A percentile compares a stretch with the other conserved stretches of the same genome.
Conservation (phyloP, 148 eudicot genomes). For the Chenopodium berlandieri region DNA sequence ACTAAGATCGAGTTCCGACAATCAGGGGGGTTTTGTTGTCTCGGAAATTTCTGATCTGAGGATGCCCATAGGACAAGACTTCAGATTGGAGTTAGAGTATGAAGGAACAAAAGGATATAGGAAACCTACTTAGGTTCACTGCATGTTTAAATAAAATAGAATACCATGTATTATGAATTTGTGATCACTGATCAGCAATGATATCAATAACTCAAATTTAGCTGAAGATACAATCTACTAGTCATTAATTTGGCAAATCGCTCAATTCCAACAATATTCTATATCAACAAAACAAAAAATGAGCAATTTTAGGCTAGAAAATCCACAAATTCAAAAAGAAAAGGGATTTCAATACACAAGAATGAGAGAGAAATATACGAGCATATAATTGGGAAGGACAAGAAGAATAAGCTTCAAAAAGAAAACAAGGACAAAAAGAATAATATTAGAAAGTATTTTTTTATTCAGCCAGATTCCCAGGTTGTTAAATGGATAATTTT, state of each 20-base stretch:
- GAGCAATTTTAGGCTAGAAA: not conserved
- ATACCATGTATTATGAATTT: not conserved
- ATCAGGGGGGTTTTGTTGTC: slow-evolving; percentile 30
- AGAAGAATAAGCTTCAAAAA: no score
- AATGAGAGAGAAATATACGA: no score
- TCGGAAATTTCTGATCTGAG: slow-evolving; percentile 46
- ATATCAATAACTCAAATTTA: not conserved
- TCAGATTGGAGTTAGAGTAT: slow-evolving; percentile 22
- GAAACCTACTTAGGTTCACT: slow-evolving; percentile 1
- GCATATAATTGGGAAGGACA: no score
- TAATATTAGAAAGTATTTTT: no score
- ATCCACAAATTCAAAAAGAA: not conserved
- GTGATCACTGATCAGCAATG: not conserved
- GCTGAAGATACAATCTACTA: not conserved
- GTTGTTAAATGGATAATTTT: no score
- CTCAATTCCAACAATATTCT: not conserved
- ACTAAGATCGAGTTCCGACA: slow-evolving; percentile 20
- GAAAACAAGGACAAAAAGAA: no score
- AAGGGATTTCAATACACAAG: not conserved
- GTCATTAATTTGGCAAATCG: not conserved
- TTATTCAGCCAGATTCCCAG: no score
- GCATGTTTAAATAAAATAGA: not conserved
- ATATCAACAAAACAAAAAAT: not conserved
- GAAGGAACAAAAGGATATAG: slow-evolving; percentile 2
- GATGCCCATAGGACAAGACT: slow-evolving; percentile 43